Base-by-base conservation (phyloP, 2,329 filamentous ascomycete species). In the Xylariales sp. region DNA sequence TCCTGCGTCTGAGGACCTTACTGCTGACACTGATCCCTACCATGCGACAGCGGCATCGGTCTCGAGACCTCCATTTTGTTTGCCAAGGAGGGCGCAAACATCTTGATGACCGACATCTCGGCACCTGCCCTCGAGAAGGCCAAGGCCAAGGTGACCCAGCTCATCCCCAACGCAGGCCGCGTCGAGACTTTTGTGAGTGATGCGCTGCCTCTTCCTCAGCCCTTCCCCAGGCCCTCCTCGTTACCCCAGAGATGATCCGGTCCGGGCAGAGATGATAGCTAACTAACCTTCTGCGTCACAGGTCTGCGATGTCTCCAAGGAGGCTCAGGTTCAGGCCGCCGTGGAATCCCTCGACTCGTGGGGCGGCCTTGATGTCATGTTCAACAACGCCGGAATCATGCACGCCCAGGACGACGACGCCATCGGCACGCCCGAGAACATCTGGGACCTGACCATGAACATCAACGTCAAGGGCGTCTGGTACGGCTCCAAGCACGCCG, bases 391-490 rank as follows among this genome's bases (percentile, higher is more conserved):
- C 17, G 90, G 90, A 39, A 96, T 96, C 63, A 96, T 96, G 90
- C 90, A 95, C 67, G 82, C 80, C 33, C 73, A 84, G 40, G 85
- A 89, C 61, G 82, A 78, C 56, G 83, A 88, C 61, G 88, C 90
- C 33, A 70, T 94, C 59, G 78, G 84, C 60, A 95, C 89, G 2
- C 82, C 87, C 35, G 88, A 95, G 69, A 81, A 79, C 53, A 90
- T 96, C 69, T 96, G 90, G 90, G 88, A 96, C 55, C 69, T 95
- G 49, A 96, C 90, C 5, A 88, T 95, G 45, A 82, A 80, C 60
- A 94, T 95, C 72, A 96, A 96, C 64, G 90, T 95, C 63, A 96
- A 96, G 77, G 90, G 90, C 29, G 90, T 96, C n/a, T 95, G 90
- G 90, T 96, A 80, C 61, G 90, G 90, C 43, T 84, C 81, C 76